Percentiles rank a stretch among this genome's conserved stretches.
phyloP scores from a whole-genome alignment of 352 stramenopile species.

The Phytophthora vignae region DNA sequence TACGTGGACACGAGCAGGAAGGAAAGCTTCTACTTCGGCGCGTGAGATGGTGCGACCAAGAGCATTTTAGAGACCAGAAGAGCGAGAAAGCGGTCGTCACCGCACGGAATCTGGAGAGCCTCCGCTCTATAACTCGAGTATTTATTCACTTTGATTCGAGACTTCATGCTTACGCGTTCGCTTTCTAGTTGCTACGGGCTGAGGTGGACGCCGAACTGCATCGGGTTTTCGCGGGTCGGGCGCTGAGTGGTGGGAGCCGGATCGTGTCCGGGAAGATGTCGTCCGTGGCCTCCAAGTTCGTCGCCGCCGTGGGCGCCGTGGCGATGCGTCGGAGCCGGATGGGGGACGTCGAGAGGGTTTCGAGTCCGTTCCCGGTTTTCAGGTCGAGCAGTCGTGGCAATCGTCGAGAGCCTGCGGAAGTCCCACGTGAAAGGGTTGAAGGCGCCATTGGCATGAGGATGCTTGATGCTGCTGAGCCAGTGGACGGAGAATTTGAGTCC shows the following conservation, averaged over 20 bases:
- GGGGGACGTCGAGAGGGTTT: conserved; percentile 41
- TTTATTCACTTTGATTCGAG: conserved; percentile 41
- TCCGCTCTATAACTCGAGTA: conserved; percentile 29
- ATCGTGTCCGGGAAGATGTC: conserved; percentile 40
- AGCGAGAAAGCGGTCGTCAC: conserved; percentile 12
- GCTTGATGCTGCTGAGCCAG: neutral
- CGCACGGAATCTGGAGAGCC: conserved; percentile 9
- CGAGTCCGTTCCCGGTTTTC: conserved; percentile 8
- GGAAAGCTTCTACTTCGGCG: conserved; percentile 14
- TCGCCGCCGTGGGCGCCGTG: conserved; percentile 43
- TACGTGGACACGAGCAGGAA: conserved; percentile 33
- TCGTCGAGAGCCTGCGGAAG: conserved; percentile 35
- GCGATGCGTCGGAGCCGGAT: conserved; percentile 52
- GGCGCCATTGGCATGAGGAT: conserved; percentile 16
- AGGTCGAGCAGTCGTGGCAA: conserved; percentile 32
- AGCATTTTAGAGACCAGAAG: neutral
- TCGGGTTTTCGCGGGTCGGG: conserved; percentile 20
- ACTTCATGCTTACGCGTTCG: conserved; percentile 1
- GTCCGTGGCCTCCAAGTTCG: conserved; percentile 21
- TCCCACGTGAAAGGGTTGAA: conserved; percentile 20
- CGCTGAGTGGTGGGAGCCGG: conserved; percentile 59
- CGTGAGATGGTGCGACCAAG: conserved; percentile 21
- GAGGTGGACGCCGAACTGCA: conserved; percentile 15
- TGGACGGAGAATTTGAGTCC: conserved; percentile 10
- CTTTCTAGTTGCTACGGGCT: conserved; percentile 18